Conservation (phyloP, 2,329 filamentous ascomycete species). For the Colletotrichum sp. region DNA sequence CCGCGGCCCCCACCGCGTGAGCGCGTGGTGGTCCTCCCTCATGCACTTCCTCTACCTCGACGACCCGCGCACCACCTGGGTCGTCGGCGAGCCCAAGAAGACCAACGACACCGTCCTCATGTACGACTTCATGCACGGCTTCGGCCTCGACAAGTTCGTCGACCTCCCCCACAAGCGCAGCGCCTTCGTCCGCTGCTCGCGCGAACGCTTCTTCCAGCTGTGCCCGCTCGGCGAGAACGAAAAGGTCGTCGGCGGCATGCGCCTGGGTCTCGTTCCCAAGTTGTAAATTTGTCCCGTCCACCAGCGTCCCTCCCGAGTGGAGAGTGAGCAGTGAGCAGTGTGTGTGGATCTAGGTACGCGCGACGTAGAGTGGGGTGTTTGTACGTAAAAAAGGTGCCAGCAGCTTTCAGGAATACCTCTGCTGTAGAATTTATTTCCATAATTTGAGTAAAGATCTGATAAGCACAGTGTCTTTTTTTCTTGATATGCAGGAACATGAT, state of each 20-base stretch:
- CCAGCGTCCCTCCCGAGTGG: background rate
- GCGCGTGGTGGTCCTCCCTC: conserved; percentile 65
- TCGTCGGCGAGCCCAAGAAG: conserved; percentile 75
- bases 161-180: conserved; percentile 76
- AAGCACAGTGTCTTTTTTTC: background rate
- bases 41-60: conserved; percentile 70
- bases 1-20: conserved; percentile 65
- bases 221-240: conserved; percentile 63
- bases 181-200: conserved; percentile 67
- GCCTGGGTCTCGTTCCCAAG: conserved; percentile 59
- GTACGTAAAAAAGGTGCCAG: background rate
- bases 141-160: conserved; percentile 74
- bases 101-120: conserved; percentile 73
- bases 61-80: conserved; percentile 60
- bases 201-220: conserved; percentile 74
- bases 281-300: conserved; percentile 37
- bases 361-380: background rate
- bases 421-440: background rate
- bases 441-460: background rate
- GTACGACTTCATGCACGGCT: conserved; percentile 78
- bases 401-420: background rate
- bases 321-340: background rate
- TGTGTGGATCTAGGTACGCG: background rate
- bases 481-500: background rate
- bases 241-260: conserved; percentile 59